Evolutionary conservation across 2,329 filamentous ascomycete genomes (phyloP), one percentile per base, ranked within the genome.

Genomic region (Pestalotiopsis sp.): DNA sequence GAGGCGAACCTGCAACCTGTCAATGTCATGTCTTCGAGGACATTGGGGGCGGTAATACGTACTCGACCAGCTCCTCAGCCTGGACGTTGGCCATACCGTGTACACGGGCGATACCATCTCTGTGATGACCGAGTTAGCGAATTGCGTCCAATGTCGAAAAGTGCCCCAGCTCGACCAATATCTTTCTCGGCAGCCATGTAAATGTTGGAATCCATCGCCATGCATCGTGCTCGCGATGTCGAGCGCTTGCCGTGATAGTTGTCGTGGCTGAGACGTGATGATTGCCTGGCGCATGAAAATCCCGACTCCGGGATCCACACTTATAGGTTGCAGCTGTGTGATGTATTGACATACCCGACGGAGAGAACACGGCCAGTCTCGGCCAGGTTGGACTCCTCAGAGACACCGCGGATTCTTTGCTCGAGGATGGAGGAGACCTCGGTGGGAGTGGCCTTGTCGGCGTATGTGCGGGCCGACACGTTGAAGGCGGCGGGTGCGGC

Each of bases 91-190:
- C 93, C 94, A 99, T 94, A 82, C 96, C 96, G 86, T 99, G 94
- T 78, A 99, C 95, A 94, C 96, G 95, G 83, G 96, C 96, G 82
- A 99, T 99, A 97, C 96, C 96, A 88, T 99, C 96, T 96, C 96
- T 98, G 78, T 83, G 68, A 39, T 65, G 66, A 38, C 65, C 63
- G 70, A 57, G 70, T 78, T 71, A 78, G 76, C 65, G 69, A 71
- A 68, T 35, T 69, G 48, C 5, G 64, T 52, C 64, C 65, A 70
- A 67, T 71, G 58, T n/a, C 40, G 14, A 44, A 63, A 60, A 39
- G 6, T 60, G 30, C 26, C 38, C 9, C 4, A 14, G 64, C 20
- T n/a, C 14, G 20, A 59, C 48, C 48, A 35, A 60, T 67, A 39
- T 22, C 65, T 60, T 20, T 55, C 22, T 20, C 52, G 17, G 60